Conservation (phyloP, 2,329 filamentous ascomycete species). For the Ophiognomonia clavigignenti-juglandacearum region DNA sequence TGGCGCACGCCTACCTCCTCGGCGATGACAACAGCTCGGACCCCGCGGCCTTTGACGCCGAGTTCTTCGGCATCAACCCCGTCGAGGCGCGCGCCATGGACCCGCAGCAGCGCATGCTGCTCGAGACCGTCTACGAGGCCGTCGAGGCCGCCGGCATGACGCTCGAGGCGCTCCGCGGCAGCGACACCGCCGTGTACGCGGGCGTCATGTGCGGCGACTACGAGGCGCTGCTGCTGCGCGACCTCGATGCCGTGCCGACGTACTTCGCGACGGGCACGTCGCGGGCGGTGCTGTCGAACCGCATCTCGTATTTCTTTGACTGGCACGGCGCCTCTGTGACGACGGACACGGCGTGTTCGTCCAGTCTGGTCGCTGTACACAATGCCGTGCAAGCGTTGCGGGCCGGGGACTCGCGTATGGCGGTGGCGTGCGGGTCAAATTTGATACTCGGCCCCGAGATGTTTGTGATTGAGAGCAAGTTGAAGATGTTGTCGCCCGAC, state of each 20-base stretch:
- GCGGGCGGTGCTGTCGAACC: conserved; percentile 28
- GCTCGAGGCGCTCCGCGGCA: conserved; percentile 19
- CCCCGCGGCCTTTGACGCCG: too few relatives aligned
- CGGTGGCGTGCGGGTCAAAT: too few relatives aligned
- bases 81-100: conserved; percentile 63
- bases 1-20: too few relatives aligned
- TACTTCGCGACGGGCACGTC: conserved; percentile 28
- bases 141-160: conserved; percentile 42
- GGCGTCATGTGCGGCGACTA: conserved; percentile 23
- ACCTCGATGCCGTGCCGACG: conserved; percentile 18
- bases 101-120: conserved; percentile 59
- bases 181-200: conserved; percentile 24
- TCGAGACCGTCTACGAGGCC: conserved; percentile 61
- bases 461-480: too few relatives aligned
- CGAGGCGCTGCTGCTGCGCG: conserved; percentile 2
- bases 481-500: neutral
- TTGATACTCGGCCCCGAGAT: too few relatives aligned
- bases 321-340: conserved; percentile 34
- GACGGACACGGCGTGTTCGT: neutral
- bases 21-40: too few relatives aligned
- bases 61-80: too few relatives aligned
- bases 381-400: neutral
- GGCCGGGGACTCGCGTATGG: too few relatives aligned
- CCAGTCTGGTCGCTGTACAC: neutral
- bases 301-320: conserved; percentile 35